Evolutionary conservation across 331 rosid genomes (phyloP), one percentile per base, ranked within the genome.

Genomic region (Pyracantha coccinea): DNA sequence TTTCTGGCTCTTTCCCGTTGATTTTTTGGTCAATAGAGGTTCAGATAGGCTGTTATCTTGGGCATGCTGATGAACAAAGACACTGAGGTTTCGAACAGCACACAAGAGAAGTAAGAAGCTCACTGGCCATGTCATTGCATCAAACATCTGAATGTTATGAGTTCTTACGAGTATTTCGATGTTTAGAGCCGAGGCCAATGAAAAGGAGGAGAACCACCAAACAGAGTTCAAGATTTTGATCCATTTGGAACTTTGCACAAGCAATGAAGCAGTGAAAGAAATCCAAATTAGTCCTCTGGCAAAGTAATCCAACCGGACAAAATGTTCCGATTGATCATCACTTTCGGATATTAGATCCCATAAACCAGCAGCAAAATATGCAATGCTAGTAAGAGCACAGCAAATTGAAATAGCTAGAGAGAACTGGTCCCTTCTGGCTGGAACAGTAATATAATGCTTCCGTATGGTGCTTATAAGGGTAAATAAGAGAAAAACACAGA

Each of bases 151-250:
- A 68, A 89, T 61, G 32, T 44, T 64, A 31, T 74, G 81, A 23
- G 73, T 66, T 78, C 55, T 71, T 1, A 73, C 12, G 3, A 89
- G 81, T 75, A 75, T 62, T 75, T 88, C 83, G 38, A 83, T 67
- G 82, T 82, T 83, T 67, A 86, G 32, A 73, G 75, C 78, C 24
- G 93, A 83, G 68, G 86, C 78, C 27, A 89, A 63, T 12, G 21
- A 15, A 76, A 87, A 86, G 2, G 82, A 85, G 68, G 57, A 77
- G 17, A 25, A 1, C 97, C 97, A 89, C 97, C 97, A 89, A 66
- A 85, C 19, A 55, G 77, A 70, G 63, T 66, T 86, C 4, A 85
- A 58, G 52, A 78, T 12, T 74, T 59, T 81, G 4, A 85, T 73
- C 84, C 89, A 82, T 77, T 73, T 85, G 33, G 81, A 70, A 71